Evolutionary conservation across 768 basidiomycete genomes (phyloP), one percentile per base, ranked within the genome.

Genomic region (Leccinum variicolor): DNA sequence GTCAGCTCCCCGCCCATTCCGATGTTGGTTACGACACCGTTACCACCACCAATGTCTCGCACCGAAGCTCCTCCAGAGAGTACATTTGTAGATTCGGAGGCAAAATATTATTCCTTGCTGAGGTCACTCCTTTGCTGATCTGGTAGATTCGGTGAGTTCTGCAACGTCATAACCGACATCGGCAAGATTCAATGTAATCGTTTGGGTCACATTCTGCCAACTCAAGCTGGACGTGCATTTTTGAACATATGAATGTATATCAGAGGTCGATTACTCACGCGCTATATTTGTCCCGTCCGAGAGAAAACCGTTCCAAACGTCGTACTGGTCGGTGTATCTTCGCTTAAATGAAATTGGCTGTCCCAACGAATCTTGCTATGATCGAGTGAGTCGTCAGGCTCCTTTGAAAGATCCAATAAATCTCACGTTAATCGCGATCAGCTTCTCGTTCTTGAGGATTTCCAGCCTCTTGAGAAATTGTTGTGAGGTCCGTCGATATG

Each of bases 331-430:
- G n/a, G n/a, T n/a, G n/a, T n/a, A n/a, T n/a, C n/a, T n/a, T n/a
- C n/a, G n/a, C n/a, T n/a, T n/a, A n/a, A n/a, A n/a, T n/a, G 53
- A 17, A 13, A 62, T 55, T 6, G 41, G 9, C 2, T 3, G 8
- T 43, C 41, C 41, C 2, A 62, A 52, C 6, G 34, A 15, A 50
- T 62, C 62, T 62, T 60, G 62, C 62, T 61, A n/a, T n/a, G n/a
- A 2, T 1, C 9, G 17, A 47, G 2, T 60, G 9, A 60, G 45
- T 41, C 10, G 4, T 43, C 23, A 10, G 3, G 29, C 39, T 46
- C 17, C n/a, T 23, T 28, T 21, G 46, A 14, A 26, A 4, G 7
- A 8, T n/a, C 3, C 15, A 26, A 19, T 2, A n/a, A 4, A 14
- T 9, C 61, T 60, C 36, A 60, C 58, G 14, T 60, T 56, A 14